Percentiles rank a stretch among this genome's conserved stretches.
Conservation (phyloP, 306 rosid species). For the Malus orientalis region DNA sequence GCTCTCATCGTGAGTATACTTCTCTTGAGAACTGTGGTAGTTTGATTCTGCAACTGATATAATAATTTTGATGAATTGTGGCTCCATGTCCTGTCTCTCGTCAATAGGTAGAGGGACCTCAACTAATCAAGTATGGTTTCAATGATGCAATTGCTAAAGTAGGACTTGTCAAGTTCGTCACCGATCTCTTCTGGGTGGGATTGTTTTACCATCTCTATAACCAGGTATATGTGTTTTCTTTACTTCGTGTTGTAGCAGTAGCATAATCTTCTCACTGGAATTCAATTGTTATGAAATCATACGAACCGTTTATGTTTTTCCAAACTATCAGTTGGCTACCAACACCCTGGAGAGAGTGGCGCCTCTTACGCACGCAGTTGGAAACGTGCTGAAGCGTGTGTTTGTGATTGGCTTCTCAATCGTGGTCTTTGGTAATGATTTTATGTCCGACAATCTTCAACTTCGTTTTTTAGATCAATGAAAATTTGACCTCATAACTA, state of each 20-base stretch:
- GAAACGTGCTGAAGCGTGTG: slow-evolving; percentile 91
- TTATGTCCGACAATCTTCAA: not conserved
- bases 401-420: slow-evolving; percentile 94
- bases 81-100: slow-evolving; percentile 4
- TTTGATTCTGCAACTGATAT: not conserved
- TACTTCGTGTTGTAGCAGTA: too few relatives aligned
- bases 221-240: slow-evolving; percentile 43
- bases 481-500: not conserved
- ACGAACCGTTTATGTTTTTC: not conserved
- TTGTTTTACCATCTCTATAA: slow-evolving; percentile 96
- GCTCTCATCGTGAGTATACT: slow-evolving; percentile 69
- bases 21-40: not conserved
- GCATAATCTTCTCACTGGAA: not conserved
- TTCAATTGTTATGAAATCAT: not conserved
- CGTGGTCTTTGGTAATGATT: slow-evolving; percentile 54
- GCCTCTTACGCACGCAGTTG: slow-evolving; percentile 97
- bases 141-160: slow-evolving; percentile 82
- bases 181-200: slow-evolving; percentile 94
- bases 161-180: slow-evolving; percentile 66
- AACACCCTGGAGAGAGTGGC: slow-evolving; percentile 97
- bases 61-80: not conserved
- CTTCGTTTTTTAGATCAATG: not conserved
- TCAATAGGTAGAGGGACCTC: slow-evolving; percentile 74
- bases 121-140: slow-evolving; percentile 66
- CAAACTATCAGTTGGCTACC: slow-evolving; percentile 60